Evolutionary conservation across 106 monocot genomes (phyloP).

Genomic region (Acorus gramineus): DNA sequence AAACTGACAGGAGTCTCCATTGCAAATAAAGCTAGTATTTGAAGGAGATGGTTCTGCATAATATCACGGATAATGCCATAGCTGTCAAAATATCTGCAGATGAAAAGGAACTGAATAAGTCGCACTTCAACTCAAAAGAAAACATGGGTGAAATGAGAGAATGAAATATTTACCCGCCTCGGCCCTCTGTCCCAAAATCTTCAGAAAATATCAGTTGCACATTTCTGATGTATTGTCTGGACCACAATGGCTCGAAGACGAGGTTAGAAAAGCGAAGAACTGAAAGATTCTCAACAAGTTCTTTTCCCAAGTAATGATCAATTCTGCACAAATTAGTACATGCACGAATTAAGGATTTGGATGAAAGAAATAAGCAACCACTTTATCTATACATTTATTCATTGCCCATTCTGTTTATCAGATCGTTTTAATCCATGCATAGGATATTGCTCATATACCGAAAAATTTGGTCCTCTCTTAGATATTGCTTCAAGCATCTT

Average conservation of each 20-base stretch:
- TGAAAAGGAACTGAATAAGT: not conserved
- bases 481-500: conserved; percentile 37
- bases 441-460: conserved; percentile 24
- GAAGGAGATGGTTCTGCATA: conserved; percentile 87
- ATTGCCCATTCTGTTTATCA: too few species aligned
- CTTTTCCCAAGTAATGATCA: conserved; percentile 89
- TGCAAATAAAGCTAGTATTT: conserved; percentile 76
- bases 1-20: conserved; percentile 88
- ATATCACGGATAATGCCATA: conserved; percentile 90
- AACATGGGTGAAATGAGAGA: not conserved
- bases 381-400: too few species aligned
- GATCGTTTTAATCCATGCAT: not conserved
- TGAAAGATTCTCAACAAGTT: conserved; percentile 84
- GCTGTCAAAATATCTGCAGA: conserved; percentile 68
- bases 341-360: too few species aligned
- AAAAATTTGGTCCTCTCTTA: conserved; percentile 79
- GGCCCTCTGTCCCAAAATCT: conserved; percentile 84
- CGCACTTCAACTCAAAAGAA: not conserved
- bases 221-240: conserved; percentile 72
- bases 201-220: conserved; percentile 85
- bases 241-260: conserved; percentile 77
- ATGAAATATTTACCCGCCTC: conserved; percentile 50
- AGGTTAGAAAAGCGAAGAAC: conserved; percentile 92
- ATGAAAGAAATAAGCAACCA: too few species aligned
- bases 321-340: conserved; percentile 31